Evolutionary conservation across 202 grass and related monocot genomes (phyloP).

Genomic region (Zoysia matrella): DNA sequence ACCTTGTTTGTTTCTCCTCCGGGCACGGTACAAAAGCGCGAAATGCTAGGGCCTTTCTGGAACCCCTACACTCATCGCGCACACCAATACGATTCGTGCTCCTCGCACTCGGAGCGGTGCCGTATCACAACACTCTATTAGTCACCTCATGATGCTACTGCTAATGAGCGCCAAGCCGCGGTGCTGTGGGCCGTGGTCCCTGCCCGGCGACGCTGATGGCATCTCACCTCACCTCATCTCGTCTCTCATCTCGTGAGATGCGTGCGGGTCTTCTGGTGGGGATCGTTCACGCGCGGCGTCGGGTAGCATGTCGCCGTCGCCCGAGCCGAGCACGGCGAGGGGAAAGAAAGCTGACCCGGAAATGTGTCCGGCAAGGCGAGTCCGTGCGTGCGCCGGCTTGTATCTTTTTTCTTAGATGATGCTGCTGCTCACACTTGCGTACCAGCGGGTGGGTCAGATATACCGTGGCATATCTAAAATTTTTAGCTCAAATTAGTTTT

Average conservation of each 20-base stretch:
- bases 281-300: conserved; percentile 32
- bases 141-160: not conserved
- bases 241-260: conserved; percentile 30
- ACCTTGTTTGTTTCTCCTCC: conserved; percentile 5
- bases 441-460: too few species aligned
- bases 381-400: not conserved
- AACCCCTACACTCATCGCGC: not conserved
- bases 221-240: not conserved
- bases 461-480: too few species aligned
- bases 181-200: conserved; percentile 23
- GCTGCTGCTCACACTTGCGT: not conserved
- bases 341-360: conserved; percentile 7
- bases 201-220: conserved; percentile 4
- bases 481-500: too few species aligned
- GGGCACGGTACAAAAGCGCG: conserved; percentile 7
- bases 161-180: not conserved
- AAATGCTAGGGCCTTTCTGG: conserved; percentile 39
- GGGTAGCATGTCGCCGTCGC: conserved; percentile 51
- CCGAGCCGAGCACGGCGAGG: conserved; percentile 13
- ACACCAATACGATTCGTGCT: not conserved
- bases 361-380: conserved; percentile 6
- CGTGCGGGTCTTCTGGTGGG: conserved; percentile 10
- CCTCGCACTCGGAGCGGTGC: conserved; percentile 27
- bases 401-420: not conserved
- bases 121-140: conserved; percentile 36